phyloP scores from a whole-genome alignment of 495 filamentous ascomycete genomes.

The Podospora didyma region DNA sequence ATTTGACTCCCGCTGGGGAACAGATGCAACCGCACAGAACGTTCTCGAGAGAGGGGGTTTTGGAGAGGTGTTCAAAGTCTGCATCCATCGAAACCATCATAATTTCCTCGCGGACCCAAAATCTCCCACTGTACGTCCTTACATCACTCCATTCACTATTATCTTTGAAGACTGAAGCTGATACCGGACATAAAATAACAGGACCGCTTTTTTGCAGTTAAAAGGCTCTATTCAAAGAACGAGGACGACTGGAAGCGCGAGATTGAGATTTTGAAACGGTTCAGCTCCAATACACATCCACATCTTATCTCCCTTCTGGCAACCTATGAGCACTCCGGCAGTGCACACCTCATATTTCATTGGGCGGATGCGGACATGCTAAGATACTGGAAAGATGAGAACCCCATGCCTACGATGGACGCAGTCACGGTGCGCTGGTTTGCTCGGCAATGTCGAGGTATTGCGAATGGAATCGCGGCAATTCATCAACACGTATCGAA shows the following conservation, averaged over 20 bases:
- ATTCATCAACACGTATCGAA: background rate
- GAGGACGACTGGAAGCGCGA: constrained; percentile 7
- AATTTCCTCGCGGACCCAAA: background rate
- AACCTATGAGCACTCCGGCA: constrained; percentile 15
- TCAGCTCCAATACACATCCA: constrained; percentile 15
- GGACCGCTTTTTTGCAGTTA: constrained; percentile 4
- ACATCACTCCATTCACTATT: background rate
- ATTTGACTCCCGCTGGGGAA: background rate
- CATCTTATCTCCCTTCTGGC: constrained; percentile 24
- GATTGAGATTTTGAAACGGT: constrained; percentile 18
- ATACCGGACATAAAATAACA: background rate
- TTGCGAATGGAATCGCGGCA: constrained; percentile 6
- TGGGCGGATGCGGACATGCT: constrained; percentile 18
- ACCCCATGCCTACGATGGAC: background rate
- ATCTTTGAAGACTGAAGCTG: background rate
- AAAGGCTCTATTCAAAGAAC: constrained; percentile 1
- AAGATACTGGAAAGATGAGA: constrained; percentile 8
- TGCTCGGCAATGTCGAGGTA: constrained; percentile 11
- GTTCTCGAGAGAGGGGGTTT: background rate
- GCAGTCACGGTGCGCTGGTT: constrained; percentile 10
- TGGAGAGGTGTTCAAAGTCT: constrained; percentile 2
- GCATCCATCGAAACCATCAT: constrained; percentile 2
- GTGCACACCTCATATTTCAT: constrained; percentile 16
- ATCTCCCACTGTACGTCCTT: background rate
- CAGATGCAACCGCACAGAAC: background rate